These are phyloP conservation scores for Aspergillus nanangensis DNA, from an alignment of 495 filamentous ascomycete species.

Conservation along the genomic window DNA sequence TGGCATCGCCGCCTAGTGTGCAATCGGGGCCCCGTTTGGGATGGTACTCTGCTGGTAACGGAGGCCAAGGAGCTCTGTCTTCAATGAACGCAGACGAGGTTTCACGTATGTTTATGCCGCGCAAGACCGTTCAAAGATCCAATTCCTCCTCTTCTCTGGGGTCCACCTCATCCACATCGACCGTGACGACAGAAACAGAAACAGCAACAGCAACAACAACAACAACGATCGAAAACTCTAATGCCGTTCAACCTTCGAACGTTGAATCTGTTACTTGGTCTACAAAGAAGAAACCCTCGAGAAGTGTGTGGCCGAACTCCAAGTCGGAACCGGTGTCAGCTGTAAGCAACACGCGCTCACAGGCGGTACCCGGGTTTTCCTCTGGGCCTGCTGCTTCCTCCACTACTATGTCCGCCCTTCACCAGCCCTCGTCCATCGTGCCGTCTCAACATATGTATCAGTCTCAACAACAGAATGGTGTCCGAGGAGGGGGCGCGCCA, in stretches of 20 bases:
- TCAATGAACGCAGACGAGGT: constrained; percentile 84
- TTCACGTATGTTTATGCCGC: constrained; percentile 81
- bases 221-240: constrained; percentile 32
- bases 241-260: constrained; percentile 41
- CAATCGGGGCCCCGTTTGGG: constrained; percentile 62
- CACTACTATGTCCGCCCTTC: constrained; percentile 61
- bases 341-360: constrained; percentile 56
- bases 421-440: constrained; percentile 68
- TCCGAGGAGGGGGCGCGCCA: constrained; percentile 51
- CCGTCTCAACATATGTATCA: constrained; percentile 67
- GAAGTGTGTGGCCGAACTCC: constrained; percentile 67
- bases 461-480: constrained; percentile 59
- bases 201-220: neutral
- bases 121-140: constrained; percentile 76
- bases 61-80: constrained; percentile 68
- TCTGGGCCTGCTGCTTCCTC: constrained; percentile 64
- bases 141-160: constrained; percentile 84
- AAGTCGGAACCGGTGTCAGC: constrained; percentile 66
- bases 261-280: constrained; percentile 48
- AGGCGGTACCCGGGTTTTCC: constrained; percentile 58
- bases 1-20: constrained; percentile 89
- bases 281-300: constrained; percentile 62
- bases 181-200: constrained; percentile 34
- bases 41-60: constrained; percentile 62
- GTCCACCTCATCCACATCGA: constrained; percentile 53